These are phyloP conservation scores for Colletotrichum sp. DNA, from an alignment of 2,329 filamentous ascomycete genomes.

Conservation along the genomic window DNA sequence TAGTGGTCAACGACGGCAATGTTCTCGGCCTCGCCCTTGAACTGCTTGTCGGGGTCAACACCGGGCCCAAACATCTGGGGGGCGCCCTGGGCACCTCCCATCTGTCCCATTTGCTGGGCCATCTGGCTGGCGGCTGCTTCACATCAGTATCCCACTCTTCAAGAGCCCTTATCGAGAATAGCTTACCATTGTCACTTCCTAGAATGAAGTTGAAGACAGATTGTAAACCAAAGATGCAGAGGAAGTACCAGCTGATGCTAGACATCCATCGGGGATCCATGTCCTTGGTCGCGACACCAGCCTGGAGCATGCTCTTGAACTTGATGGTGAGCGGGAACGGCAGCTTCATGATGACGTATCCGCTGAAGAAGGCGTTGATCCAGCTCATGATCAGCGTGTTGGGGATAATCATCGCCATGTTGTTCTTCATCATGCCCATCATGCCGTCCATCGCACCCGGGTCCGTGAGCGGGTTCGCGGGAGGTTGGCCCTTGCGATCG, in stretches of 20 bases:
- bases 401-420: slow-evolving; percentile 99
- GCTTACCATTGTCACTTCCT: slow-evolving; percentile 91
- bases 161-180: neutral
- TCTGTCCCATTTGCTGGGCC: slow-evolving; percentile 86
- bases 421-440: slow-evolving; percentile 99
- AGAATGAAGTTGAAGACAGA: slow-evolving; percentile 97
- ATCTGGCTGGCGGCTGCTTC: slow-evolving; percentile 86
- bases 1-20: slow-evolving; percentile 93
- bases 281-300: slow-evolving; percentile 92
- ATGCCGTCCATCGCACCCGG: slow-evolving; percentile 98
- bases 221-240: slow-evolving; percentile 95
- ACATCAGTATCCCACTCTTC: slow-evolving; percentile 27
- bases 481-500: slow-evolving; percentile 82
- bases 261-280: slow-evolving; percentile 99
- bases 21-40: slow-evolving; percentile 91
- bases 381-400: slow-evolving; percentile 99
- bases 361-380: slow-evolving; percentile 99
- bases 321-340: slow-evolving; percentile 97
- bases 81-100: slow-evolving; percentile 62
- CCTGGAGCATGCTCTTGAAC: slow-evolving; percentile 99
- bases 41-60: slow-evolving; percentile 95
- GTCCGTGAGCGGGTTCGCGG: slow-evolving; percentile 93
- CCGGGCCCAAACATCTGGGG: slow-evolving; percentile 88
- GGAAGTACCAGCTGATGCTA: slow-evolving; percentile 97
- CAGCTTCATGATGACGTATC: slow-evolving; percentile 98